Conservation (phyloP, 169 alveolate genomes). For the Babesia divergens region DNA sequence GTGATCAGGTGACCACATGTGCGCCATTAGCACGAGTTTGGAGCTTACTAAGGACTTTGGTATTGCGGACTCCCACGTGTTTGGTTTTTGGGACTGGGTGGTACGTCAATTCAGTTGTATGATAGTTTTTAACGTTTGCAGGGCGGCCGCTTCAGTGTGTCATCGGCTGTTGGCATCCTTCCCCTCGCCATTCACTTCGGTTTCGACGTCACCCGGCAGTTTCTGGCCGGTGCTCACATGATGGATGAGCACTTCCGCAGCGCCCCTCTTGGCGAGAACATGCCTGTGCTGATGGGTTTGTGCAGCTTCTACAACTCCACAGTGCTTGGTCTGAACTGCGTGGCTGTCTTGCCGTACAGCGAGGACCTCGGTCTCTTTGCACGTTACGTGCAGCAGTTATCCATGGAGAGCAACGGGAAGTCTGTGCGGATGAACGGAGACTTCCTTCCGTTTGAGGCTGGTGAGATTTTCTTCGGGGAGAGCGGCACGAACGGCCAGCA, state of each 20-base stretch:
- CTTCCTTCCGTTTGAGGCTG: constrained; percentile 76
- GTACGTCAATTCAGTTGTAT: constrained; percentile 30
- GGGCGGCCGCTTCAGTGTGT: constrained; percentile 97
- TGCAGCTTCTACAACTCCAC: constrained; percentile 92
- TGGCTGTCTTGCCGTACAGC: constrained; percentile 97
- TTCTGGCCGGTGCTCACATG: constrained; percentile 82
- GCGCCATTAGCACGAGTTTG: constrained; percentile 93
- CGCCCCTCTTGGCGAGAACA: constrained; percentile 78
- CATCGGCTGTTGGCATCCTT: constrained; percentile 97
- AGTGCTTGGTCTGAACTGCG: constrained; percentile 81
- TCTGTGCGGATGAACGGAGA: constrained; percentile 83
- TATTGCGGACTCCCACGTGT: constrained; percentile 88
- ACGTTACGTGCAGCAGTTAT: constrained; percentile 95
- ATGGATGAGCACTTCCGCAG: constrained; percentile 88
- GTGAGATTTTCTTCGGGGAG: constrained; percentile 98
- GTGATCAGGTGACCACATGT: constrained; percentile 81
- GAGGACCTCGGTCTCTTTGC: constrained; percentile 91
- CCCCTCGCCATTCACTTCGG: constrained; percentile 94
- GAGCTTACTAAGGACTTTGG: constrained; percentile 92
- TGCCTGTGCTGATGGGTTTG: constrained; percentile 93
- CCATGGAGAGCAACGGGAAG: constrained; percentile 98
- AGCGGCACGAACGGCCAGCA: constrained; percentile 99
- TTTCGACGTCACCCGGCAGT: constrained; percentile 79
- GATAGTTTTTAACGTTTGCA: neutral
- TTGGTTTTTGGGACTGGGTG: constrained; percentile 99